Evolutionary conservation across 2,329 filamentous ascomycete genomes (phyloP), one percentile per base, ranked within the genome.

Genomic region (Talaromyces sp.): DNA sequence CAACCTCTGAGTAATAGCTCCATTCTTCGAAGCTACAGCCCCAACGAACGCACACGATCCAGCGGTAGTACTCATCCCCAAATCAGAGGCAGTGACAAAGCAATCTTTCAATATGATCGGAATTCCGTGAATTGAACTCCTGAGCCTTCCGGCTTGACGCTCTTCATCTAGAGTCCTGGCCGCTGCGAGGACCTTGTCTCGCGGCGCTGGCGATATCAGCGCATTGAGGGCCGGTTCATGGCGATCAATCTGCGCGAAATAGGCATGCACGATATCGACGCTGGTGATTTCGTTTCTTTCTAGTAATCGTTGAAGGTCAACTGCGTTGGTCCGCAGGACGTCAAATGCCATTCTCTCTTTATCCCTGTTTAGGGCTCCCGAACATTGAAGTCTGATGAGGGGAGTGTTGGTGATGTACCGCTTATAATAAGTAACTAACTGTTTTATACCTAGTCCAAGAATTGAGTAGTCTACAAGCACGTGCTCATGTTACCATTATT

Each of bases 31-130:
- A 11, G 36, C 41, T 52, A 17, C 21, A 35, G 53, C 46, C 6
- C 53, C 43, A 10, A 56, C 39, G 11, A 65, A 64, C 4, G 57
- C 63, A 25, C 39, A 52, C 5, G 57, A 57, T 21, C 64, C 64
- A 35, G 57, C 63, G 2, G 57, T 64, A 1, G 64, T 63, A 11
- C 52, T 51, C 62, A 65, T 64, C 10, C 64, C 64, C 10, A 65
- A 45, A 9, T 60, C 36, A 3, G 57, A 45, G 3, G 46, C 56
- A 11, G 62, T 66, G 9, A 61, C 43, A 45, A 66, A 59, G 21
- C 37, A 56, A 31, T 65, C 64, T 57, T 65, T 61, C 21, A 58
- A 22, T 15, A 64, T 41, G 7, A 62, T 61, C 3, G 61, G 61
- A 22, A 56, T 50, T 31, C 59, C 56, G 13, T 56, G 54, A 15